A percentile compares a stretch with the other conserved stretches of the same genome.
These are phyloP conservation scores for Sechiopsis laciniata DNA, from an alignment of 306 rosid genomes.

Conservation along the genomic window DNA sequence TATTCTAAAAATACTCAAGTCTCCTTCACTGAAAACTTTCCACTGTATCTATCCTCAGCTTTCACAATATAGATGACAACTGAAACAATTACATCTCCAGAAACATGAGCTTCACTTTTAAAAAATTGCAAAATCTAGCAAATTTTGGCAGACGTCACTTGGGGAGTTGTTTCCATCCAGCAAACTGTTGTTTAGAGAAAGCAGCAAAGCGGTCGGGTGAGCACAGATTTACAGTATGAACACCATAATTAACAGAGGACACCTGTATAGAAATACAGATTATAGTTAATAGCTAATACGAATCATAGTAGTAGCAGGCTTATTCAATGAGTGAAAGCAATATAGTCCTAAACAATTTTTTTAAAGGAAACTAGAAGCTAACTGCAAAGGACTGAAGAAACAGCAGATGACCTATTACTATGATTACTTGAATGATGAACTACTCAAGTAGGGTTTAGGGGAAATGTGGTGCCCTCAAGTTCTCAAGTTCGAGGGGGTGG, in stretches of 20 bases:
- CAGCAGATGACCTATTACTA: background rate
- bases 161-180: conserved; percentile 27
- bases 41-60: conserved; percentile 12
- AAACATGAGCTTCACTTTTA: conserved; percentile 42
- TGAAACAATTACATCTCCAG: conserved; percentile 55
- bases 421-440: background rate
- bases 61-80: conserved; percentile 29
- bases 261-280: conserved; percentile 22
- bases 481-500: too few species aligned
- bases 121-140: conserved; percentile 37
- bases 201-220: conserved; percentile 32
- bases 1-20: conserved; percentile 21
- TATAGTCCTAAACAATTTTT: background rate
- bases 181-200: conserved; percentile 35
- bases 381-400: background rate
- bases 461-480: too few species aligned
- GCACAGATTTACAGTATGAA: conserved; percentile 32
- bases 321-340: background rate
- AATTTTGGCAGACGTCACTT: conserved; percentile 36
- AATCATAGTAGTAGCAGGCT: background rate
- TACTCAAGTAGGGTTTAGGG: background rate
- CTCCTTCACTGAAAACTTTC: conserved; percentile 18
- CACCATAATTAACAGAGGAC: conserved; percentile 26
- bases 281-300: background rate
- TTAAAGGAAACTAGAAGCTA: background rate